phyloP scores from a whole-genome alignment of 208 protist species.

The Porcisia hertigi region DNA sequence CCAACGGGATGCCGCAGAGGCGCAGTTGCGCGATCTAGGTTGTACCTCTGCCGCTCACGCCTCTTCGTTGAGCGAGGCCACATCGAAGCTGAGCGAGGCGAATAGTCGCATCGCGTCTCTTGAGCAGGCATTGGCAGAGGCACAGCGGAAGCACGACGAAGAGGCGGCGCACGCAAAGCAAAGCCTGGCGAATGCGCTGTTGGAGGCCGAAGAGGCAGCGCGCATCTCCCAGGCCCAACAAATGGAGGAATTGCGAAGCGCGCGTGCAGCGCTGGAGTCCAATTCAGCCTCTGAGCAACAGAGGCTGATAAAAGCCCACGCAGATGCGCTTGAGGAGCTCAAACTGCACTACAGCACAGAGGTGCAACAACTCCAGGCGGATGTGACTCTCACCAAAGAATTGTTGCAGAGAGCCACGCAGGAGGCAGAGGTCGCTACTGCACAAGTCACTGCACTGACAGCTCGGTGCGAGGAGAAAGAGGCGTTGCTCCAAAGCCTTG shows the following conservation, averaged over 20 bases:
- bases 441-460: slow-evolving; percentile 13
- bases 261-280: slow-evolving; percentile 11
- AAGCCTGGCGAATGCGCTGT: neutral
- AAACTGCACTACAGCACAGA: slow-evolving; percentile 23
- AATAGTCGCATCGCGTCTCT: slow-evolving; percentile 8
- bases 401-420: too few relatives aligned
- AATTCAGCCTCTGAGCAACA: slow-evolving; percentile 18
- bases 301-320: slow-evolving; percentile 24
- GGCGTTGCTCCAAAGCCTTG: slow-evolving; percentile 1
- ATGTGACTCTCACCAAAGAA: neutral
- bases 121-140: slow-evolving; percentile 7
- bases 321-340: slow-evolving; percentile 27
- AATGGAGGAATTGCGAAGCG: slow-evolving; percentile 16
- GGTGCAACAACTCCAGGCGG: slow-evolving; percentile 18
- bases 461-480: slow-evolving; percentile 16
- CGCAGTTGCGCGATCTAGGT: slow-evolving; percentile 2
- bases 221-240: slow-evolving; percentile 12
- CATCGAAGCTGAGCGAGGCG: slow-evolving; percentile 13
- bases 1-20: slow-evolving; percentile 12
- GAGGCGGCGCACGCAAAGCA: slow-evolving; percentile 8
- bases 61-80: slow-evolving; percentile 11
- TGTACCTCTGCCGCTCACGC: slow-evolving; percentile 14
- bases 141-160: neutral
- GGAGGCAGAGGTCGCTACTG: neutral
- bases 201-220: slow-evolving; percentile 6